Percentiles rank a stretch among this genome's conserved stretches.
phyloP scores from a whole-genome alignment of 2,329 filamentous ascomycete genomes.

The Metarhizium sp. region DNA sequence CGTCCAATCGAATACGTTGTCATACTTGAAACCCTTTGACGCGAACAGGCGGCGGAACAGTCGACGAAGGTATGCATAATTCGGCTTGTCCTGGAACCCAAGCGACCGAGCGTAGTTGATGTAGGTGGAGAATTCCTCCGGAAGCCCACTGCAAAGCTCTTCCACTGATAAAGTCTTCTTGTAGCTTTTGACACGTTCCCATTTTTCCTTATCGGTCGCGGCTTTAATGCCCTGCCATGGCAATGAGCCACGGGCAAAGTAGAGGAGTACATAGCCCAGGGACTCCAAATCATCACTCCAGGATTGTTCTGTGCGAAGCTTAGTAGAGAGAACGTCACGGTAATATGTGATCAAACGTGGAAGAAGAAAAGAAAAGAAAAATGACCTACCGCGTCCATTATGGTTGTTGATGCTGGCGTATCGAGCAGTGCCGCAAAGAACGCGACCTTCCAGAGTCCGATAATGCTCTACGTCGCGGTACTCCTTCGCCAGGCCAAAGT shows the following conservation, averaged over 20 bases:
- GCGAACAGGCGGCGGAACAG: slow-evolving; percentile 67
- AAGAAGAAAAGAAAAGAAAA: neutral
- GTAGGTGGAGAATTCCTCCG: slow-evolving; percentile 67
- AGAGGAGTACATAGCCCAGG: neutral
- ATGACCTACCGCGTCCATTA: neutral
- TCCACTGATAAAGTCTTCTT: slow-evolving; percentile 50
- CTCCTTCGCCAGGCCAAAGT: slow-evolving; percentile 74
- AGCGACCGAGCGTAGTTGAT: slow-evolving; percentile 67
- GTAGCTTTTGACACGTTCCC: slow-evolving; percentile 11
- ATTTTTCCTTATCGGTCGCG: slow-evolving; percentile 54
- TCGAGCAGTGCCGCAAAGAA: neutral
- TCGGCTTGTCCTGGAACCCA: slow-evolving; percentile 65
- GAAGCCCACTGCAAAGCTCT: slow-evolving; percentile 64
- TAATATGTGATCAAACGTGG: too few relatives aligned
- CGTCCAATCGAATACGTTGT: slow-evolving; percentile 74
- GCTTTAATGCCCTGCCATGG: neutral
- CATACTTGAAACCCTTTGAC: slow-evolving; percentile 64
- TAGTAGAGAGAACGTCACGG: neutral
- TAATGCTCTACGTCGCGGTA: neutral
- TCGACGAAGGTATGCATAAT: slow-evolving; percentile 67
- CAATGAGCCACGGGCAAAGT: neutral
- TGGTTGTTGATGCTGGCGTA: neutral
- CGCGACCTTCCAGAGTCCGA: neutral
- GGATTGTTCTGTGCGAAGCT: neutral
- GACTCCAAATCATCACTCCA: neutral